Evolutionary conservation across 306 rosid species (phyloP), one percentile per base, ranked within the genome.

Genomic region (Styphnolobium japonicum): DNA sequence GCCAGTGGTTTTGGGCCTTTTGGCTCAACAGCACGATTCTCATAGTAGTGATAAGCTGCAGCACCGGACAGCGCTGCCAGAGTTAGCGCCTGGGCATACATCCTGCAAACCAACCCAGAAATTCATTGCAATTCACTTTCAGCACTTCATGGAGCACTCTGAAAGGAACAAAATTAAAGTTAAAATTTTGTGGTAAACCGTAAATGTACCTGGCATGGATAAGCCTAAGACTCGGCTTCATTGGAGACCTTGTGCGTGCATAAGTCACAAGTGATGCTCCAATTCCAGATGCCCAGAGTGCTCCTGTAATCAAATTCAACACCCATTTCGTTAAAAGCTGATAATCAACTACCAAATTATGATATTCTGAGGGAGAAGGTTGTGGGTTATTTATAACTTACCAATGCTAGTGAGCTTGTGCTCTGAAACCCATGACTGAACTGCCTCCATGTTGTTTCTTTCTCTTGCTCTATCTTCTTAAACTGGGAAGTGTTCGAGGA

Each of bases 61-160:
- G 96, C 98, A 31, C 92, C 88, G 0, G 97, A 92, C 7, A 94
- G 85, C 70, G 90, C 98, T 29, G 86, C 96, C 40, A 94, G 70
- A 33, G 97, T 94, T 45, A 94, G 76, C 2, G 98, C 98, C 67
- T 94, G 97, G 0, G 98, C 90, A 34, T 94, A 94, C 92, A 94
- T 88, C 89, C 98, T 92, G 69, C 71, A 43, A 43, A 29, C 10
- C 42, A 15, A 36, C 10, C 11, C 25, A 29, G 0, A 4, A 43
- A 57, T n/a, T 42, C 12, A 19, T 23, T 21, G 6, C 43, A 63
- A n/a, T 0, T 0, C 19, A 12, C 40, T 18, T 19, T 21, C 60
- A 36, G 7, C 12, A 69, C 16, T 52, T 49, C 12, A 10, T 51
- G 43, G 11, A 34, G 18, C n/a, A n/a, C n/a, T n/a, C n/a, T n/a